Percentiles rank a stretch among this genome's conserved stretches.
Conservation (phyloP, 495 filamentous ascomycete genomes). For the Aspergillus carlsbadensis region DNA sequence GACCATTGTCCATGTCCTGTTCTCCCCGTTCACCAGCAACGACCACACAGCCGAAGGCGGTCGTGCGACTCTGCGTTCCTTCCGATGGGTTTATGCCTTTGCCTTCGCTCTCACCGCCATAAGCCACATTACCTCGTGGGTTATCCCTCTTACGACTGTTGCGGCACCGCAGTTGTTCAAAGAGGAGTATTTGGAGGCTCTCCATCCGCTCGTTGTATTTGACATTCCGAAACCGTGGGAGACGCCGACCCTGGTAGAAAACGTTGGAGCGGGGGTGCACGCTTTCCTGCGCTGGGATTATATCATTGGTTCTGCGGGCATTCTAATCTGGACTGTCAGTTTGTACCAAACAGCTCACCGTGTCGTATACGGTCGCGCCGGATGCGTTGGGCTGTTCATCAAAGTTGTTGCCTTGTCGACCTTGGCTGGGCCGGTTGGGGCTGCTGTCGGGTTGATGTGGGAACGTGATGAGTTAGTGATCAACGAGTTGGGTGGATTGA, state of each 20-base stretch:
- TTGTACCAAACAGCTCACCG: conserved; percentile 40
- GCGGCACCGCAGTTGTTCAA: conserved; percentile 38
- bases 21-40: conserved; percentile 36
- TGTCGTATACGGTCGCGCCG: conserved; percentile 31
- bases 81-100: conserved; percentile 56
- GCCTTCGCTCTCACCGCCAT: conserved; percentile 47
- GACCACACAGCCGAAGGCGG: conserved; percentile 18
- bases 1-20: conserved; percentile 29
- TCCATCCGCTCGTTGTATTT: conserved; percentile 43
- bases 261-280: conserved; percentile 48
- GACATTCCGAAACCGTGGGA: conserved; percentile 43
- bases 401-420: conserved; percentile 41
- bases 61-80: conserved; percentile 38
- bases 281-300: conserved; percentile 61
- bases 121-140: conserved; percentile 47
- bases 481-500: conserved; percentile 25
- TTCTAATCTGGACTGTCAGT: conserved; percentile 55
- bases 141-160: conserved; percentile 41
- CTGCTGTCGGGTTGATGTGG: conserved; percentile 54
- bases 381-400: conserved; percentile 27
- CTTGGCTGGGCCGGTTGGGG: conserved; percentile 50
- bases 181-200: conserved; percentile 23
- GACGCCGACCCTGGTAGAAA: conserved; percentile 30
- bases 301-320: conserved; percentile 47
- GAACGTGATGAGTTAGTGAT: conserved; percentile 54